Conservation (phyloP, 768 basidiomycete species). For the Mrakia hoshinonis region DNA sequence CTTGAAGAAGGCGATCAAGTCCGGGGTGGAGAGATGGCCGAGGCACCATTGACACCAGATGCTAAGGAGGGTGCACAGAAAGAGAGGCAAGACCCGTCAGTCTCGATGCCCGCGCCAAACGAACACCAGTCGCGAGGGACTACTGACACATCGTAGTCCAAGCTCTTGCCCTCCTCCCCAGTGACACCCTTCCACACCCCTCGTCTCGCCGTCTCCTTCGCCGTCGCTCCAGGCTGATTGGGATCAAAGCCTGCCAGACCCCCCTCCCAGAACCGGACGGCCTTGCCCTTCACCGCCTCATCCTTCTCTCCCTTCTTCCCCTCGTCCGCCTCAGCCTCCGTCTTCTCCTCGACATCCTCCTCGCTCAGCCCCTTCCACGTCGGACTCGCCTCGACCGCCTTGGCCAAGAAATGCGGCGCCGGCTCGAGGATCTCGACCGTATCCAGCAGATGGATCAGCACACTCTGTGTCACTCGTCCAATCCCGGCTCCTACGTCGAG, state of each 20-base stretch:
- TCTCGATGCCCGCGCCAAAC: background rate
- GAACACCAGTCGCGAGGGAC: background rate
- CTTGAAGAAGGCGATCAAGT: constrained; percentile 68
- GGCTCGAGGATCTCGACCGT: constrained; percentile 88
- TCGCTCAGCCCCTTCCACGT: constrained; percentile 41
- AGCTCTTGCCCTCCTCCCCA: constrained; percentile 42
- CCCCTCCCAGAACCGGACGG: constrained; percentile 23
- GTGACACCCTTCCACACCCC: constrained; percentile 61
- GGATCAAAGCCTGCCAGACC: constrained; percentile 49
- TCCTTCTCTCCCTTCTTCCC: constrained; percentile 18
- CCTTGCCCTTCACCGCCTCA: constrained; percentile 41
- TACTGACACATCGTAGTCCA: constrained; percentile 63
- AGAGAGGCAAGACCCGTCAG: background rate
- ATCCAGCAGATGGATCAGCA: constrained; percentile 77
- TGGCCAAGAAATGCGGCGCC: constrained; percentile 54
- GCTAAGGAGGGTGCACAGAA: constrained; percentile 27
- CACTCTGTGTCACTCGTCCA: constrained; percentile 79
- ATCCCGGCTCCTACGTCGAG: constrained; percentile 90
- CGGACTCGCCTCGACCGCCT: constrained; percentile 9
- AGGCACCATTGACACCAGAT: constrained; percentile 98
- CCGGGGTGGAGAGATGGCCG: constrained; percentile 51
- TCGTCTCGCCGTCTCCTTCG: constrained; percentile 18
- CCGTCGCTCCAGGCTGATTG: constrained; percentile 40
- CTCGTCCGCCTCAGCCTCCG: constrained; percentile 42
- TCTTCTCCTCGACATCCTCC: constrained; percentile 45